A percentile compares a stretch with the other conserved stretches of the same genome.
Evolutionary conservation across 2,329 filamentous ascomycete genomes (phyloP).

Genomic region (Colletotrichum abscissum): DNA sequence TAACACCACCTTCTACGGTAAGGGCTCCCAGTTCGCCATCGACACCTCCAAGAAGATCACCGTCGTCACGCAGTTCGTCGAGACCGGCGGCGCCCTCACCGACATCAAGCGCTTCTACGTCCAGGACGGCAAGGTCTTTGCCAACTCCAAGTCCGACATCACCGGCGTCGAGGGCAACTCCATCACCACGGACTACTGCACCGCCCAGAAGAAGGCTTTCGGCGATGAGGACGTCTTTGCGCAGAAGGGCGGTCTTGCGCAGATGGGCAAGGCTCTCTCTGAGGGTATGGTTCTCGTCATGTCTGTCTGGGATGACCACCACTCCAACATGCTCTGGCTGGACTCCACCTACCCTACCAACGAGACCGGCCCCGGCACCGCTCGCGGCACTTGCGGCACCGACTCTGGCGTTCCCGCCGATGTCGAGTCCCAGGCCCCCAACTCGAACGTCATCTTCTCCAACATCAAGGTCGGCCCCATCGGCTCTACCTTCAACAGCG

Average conservation of each 20-base stretch:
- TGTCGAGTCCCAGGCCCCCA: conserved; percentile 58
- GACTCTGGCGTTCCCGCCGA: conserved; percentile 62
- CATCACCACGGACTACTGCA: conserved; percentile 70
- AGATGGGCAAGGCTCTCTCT: conserved; percentile 62
- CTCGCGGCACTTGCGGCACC: conserved; percentile 65
- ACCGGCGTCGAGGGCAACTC: conserved; percentile 52
- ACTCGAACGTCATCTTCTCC: conserved; percentile 65
- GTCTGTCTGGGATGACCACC: conserved; percentile 73
- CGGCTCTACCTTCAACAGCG: conserved; percentile 59
- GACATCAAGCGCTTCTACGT: conserved; percentile 75
- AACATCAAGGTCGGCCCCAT: conserved; percentile 63
- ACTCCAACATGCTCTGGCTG: conserved; percentile 79
- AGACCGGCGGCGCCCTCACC: conserved; percentile 60
- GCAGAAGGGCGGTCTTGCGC: conserved; percentile 65
- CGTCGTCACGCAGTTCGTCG: conserved; percentile 74
- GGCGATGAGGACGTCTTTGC: conserved; percentile 65
- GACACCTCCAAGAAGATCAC: conserved; percentile 71
- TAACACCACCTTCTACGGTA: conserved; percentile 71
- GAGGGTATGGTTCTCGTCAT: conserved; percentile 60
- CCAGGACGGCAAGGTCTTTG: conserved; percentile 69
- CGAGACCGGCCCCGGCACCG: conserved; percentile 56
- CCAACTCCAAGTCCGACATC: conserved; percentile 60
- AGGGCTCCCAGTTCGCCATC: conserved; percentile 61
- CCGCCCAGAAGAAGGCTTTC: conserved; percentile 67
- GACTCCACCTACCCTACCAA: conserved; percentile 72